These are phyloP conservation scores for Violaceomyces palustris DNA, from an alignment of 1,284 basidiomycete species.

Conservation along the genomic window DNA sequence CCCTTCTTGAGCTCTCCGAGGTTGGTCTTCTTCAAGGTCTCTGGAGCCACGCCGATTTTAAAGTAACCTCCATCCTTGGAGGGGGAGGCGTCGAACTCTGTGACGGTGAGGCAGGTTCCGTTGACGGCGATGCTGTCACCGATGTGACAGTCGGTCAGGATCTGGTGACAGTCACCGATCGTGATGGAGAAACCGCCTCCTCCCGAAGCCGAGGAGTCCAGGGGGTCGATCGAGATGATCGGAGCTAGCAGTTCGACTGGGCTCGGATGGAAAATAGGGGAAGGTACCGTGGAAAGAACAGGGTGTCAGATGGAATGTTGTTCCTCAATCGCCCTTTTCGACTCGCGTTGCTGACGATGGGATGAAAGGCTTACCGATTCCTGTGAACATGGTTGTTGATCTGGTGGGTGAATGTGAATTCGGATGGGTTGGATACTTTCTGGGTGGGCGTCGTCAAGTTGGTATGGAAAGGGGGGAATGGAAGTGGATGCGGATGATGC, in stretches of 20 bases:
- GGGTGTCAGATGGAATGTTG: background rate
- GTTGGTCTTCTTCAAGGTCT: conserved; percentile 85
- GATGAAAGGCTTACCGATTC: conserved; percentile 35
- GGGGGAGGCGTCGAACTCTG: conserved; percentile 61
- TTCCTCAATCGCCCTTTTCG: no score
- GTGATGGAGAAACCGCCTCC: conserved; percentile 72
- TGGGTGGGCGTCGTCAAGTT: no score
- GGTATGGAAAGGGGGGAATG: no score
- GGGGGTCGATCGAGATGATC: conserved; percentile 60
- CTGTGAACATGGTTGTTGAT: conserved; percentile 35
- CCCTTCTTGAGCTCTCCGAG: conserved; percentile 71
- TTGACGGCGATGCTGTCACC: conserved; percentile 92
- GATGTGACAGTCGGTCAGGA: conserved; percentile 83
- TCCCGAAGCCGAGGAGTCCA: conserved; percentile 60
- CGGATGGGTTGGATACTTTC: no score
- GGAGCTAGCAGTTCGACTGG: conserved; percentile 68
- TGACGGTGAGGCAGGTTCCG: conserved; percentile 79
- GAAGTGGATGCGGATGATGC: no score
- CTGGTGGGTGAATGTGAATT: no score
- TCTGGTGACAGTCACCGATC: conserved; percentile 67
- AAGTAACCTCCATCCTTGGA: conserved; percentile 58
- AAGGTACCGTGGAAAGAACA: no score
- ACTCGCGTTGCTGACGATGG: no score
- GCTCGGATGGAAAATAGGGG: background rate
- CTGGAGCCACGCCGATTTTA: conserved; percentile 89